Percentiles rank a stretch among this genome's conserved stretches.
Conservation (phyloP, 2,329 filamentous ascomycete genomes). For the Aspergillus intermedius region DNA sequence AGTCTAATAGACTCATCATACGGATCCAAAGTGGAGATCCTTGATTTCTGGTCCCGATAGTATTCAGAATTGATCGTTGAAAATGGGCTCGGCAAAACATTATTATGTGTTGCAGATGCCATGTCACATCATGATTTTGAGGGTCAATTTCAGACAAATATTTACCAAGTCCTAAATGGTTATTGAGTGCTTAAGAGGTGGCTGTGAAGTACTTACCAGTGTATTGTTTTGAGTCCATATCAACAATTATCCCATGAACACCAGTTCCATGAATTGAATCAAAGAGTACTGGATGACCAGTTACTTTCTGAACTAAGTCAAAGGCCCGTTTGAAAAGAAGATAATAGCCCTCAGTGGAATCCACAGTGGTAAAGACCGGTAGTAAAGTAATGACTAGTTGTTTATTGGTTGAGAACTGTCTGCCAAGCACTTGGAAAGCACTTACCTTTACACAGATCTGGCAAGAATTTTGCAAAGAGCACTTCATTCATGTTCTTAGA, state of each 20-base stretch:
- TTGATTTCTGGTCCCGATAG: slow-evolving; percentile 1
- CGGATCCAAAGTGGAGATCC: slow-evolving; percentile 2
- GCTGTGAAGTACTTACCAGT: background rate
- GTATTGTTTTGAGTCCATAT: background rate
- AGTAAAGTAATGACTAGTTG: background rate
- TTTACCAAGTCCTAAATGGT: slow-evolving; percentile 2
- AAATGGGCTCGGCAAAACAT: slow-evolving; percentile 7
- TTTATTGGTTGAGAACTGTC: background rate
- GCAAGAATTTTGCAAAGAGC: background rate
- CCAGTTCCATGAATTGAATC: background rate
- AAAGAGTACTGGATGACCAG: background rate
- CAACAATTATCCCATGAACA: background rate
- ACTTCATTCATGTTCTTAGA: background rate
- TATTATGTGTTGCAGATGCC: slow-evolving; percentile 8
- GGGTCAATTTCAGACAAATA: slow-evolving; percentile 7
- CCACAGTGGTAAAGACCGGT: background rate
- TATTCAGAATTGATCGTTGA: slow-evolving; percentile 3
- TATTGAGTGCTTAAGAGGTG: background rate
- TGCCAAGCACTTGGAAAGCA: background rate
- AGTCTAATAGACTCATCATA: slow-evolving; percentile 5
- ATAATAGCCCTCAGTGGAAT: background rate
- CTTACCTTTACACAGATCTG: background rate
- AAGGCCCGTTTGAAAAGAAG: background rate
- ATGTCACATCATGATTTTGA: slow-evolving; percentile 1
- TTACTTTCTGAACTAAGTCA: background rate